A percentile compares a stretch with the other conserved stretches of the same genome.
Conservation (phyloP, 805 yeast genomes). For the Pachysolen tannophilus region DNA sequence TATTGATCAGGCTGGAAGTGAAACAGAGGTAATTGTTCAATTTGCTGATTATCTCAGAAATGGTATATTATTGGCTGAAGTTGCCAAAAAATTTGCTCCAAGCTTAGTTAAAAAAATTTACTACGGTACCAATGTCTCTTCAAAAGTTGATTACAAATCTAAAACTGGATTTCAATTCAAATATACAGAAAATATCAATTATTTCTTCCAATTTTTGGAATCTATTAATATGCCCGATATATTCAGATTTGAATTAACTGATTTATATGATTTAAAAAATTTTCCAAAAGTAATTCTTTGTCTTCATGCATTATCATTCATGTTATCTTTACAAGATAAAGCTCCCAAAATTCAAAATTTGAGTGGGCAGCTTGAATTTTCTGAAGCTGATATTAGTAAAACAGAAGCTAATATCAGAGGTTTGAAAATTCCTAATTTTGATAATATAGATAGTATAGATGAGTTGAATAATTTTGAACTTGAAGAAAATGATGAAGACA, state of each 20-base stretch:
- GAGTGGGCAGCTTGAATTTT: slow-evolving; percentile 54
- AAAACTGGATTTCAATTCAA: slow-evolving; percentile 57
- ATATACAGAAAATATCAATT: slow-evolving; percentile 88
- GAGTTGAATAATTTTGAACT: slow-evolving; percentile 16
- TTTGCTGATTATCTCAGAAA: slow-evolving; percentile 62
- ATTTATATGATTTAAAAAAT: slow-evolving; percentile 84
- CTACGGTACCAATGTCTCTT: slow-evolving; percentile 30
- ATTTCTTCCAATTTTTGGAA: slow-evolving; percentile 65
- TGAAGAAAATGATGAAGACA: slow-evolving; percentile 7
- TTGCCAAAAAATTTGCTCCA: slow-evolving; percentile 68
- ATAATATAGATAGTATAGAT: slow-evolving; percentile 26
- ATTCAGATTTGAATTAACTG: slow-evolving; percentile 87
- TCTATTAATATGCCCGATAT: slow-evolving; percentile 75
- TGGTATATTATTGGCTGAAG: slow-evolving; percentile 79
- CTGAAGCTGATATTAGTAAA: slow-evolving; percentile 57
- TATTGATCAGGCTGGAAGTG: slow-evolving; percentile 20
- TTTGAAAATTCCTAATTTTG: slow-evolving; percentile 70
- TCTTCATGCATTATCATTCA: slow-evolving; percentile 77
- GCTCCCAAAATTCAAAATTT: slow-evolving; percentile 58
- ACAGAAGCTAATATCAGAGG: slow-evolving; percentile 68
- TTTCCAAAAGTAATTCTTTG: slow-evolving; percentile 93
- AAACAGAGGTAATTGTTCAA: slow-evolving; percentile 30
- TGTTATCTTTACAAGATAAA: slow-evolving; percentile 49
- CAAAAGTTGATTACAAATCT: slow-evolving; percentile 16
- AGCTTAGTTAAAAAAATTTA: slow-evolving; percentile 47